Evolutionary conservation across 192 early-diverging fungal species (phyloP), one percentile per base, ranked within the genome.

Genomic region (Mortierella alpina): DNA sequence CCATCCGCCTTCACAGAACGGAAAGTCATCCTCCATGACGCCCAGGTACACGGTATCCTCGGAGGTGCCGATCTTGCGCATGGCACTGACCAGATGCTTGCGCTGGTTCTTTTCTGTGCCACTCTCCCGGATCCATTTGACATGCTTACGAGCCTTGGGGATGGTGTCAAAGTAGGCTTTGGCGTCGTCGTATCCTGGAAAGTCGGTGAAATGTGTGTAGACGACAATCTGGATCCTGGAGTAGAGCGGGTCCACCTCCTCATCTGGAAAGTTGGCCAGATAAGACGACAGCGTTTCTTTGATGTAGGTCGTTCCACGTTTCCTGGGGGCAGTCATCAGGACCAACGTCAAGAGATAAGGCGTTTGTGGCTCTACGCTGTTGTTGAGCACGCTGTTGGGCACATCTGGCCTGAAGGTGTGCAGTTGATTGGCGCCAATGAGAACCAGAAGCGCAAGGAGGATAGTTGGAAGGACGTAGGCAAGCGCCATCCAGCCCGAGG

Each of bases 11-110:
- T 79, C 83, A 53, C 88, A 89, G 1, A 89, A 78, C 14, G 88
- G 88, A 20, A 89, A 89, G 52, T 89, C 88, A 57, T 89, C 88
- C 63, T 89, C 88, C 71, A 84, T 75, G 4, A 89, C 52, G 9
- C 80, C 83, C 31, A 87, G 48, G 50, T 89, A 89, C 18, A 86
- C 82, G 11, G 70, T 77, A 23, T 82, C 67, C 51, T 83, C 72
- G 2, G 45, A 14, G 15, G 75, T 61, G 13, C 73, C 70, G 44
- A 82, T 74, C 12, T 79, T 63, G 42, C 76, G 59, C 40, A 89
- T 68, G 45, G 86, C 88, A 17, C 63, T 75, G 47, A 85, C 68
- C 11, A 89, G 69, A 79, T 89, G 88, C 40, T 78, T 61, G 17
- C 88, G 83, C 40, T 89, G 88, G 49, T 89, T 85, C 58, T 76